Conservation (phyloP, 139 green algal genomes). For the Tetradesmus obliquus region DNA sequence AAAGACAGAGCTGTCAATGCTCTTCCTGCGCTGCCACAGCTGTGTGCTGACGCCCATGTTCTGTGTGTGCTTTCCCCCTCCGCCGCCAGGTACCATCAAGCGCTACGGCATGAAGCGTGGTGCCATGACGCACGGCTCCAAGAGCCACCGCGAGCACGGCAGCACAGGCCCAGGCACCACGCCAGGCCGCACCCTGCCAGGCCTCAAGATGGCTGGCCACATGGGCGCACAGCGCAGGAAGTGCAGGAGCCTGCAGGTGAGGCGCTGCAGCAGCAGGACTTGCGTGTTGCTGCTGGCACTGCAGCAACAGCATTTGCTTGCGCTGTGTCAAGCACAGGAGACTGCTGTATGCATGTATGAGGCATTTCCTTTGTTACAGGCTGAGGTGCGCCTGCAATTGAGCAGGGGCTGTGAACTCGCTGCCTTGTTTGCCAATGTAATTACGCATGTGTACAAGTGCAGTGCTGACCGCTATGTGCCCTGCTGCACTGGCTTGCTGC, state of each 20-base stretch:
- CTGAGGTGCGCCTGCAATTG: not conserved
- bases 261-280: not conserved
- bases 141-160: conserved; percentile 96
- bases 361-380: too few species aligned
- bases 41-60: not conserved
- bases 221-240: conserved; percentile 92
- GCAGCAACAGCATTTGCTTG: not conserved
- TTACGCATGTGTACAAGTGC: too few species aligned
- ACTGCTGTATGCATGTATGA: not conserved
- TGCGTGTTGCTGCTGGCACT: not conserved
- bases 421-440: too few species aligned
- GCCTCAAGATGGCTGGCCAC: conserved; percentile 94
- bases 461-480: not conserved
- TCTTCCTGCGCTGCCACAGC: not conserved
- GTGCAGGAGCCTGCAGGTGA: conserved; percentile 84
- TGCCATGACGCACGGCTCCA: conserved; percentile 98
- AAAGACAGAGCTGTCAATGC: not conserved
- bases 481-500: not conserved
- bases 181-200: conserved; percentile 93
- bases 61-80: not conserved
- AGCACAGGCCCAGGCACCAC: conserved; percentile 93
- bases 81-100: conserved; percentile 92
- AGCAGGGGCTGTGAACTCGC: too few species aligned
- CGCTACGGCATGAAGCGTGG: conserved; percentile 92
- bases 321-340: not conserved